Evolutionary conservation across 139 green algal species (phyloP), one percentile per base, ranked within the genome.

Genomic region (Limnomonas spitsbergensis): DNA sequence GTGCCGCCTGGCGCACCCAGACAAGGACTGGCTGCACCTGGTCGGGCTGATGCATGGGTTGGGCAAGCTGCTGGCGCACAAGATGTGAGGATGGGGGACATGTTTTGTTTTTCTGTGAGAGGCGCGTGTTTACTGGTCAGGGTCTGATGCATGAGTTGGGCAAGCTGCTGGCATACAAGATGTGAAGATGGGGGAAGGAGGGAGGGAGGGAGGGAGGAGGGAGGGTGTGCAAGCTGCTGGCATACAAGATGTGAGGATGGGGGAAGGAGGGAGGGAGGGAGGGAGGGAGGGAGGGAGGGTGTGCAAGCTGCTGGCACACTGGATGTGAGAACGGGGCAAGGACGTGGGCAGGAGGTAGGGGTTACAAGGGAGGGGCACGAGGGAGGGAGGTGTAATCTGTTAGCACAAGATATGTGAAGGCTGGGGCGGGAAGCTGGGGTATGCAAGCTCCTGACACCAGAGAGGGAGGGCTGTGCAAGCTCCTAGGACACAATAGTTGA

Each of bases 11-110:
- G 86, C 85, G 2, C 88, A 90, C 77, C 93, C 93, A 1, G 86
- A 94, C 4, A 82, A 91, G 70, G 89, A 94, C 61, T 97, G 89
- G 89, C 86, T 97, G 85, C 88, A 90, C 36, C 78, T 97, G 38
- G 89, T 73, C 9, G 53, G 74, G 52, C 53, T 73, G 2, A 54
- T 79, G 37, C 74, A 79, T 37, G 53, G 75, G 26, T 53, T 80
- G 4, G 75, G 53, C 32, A 80, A 72, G 75, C 75, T 73, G 34
- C 53, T 80, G 35, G 85, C 88, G n/a, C 93, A 97, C 81, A 69
- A 67, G 1, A 79, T 53, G 79, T 94, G 79, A 75, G 82, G 47
- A n/a, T 31, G 53, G n/a, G n/a, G n/a, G n/a, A n/a, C n/a, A n/a
- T n/a, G n/a, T n/a, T n/a, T n/a, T n/a, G n/a, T n/a, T n/a, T n/a